Evolutionary conservation across 345 rosid species (phyloP).

Genomic region (Carallia brachiata): DNA sequence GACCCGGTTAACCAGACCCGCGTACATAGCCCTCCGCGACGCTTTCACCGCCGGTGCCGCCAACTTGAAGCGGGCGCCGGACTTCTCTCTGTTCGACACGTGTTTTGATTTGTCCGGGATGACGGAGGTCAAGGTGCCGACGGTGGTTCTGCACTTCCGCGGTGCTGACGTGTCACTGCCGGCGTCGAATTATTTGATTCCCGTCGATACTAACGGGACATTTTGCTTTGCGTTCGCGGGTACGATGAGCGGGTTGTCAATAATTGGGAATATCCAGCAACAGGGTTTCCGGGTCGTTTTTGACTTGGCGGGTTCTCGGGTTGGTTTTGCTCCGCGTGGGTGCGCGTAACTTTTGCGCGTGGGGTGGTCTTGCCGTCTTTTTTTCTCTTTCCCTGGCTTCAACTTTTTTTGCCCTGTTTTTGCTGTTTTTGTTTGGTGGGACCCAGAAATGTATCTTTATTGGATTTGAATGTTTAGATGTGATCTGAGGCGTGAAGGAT

Average conservation of each 20-base stretch:
- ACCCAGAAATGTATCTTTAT: background rate
- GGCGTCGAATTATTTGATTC: conserved; percentile 84
- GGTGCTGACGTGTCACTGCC: conserved; percentile 78
- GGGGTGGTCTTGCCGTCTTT: background rate
- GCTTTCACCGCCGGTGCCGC: conserved; percentile 57
- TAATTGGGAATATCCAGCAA: conserved; percentile 92
- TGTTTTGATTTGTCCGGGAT: conserved; percentile 71
- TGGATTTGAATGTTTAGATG: background rate
- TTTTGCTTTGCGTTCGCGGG: conserved; percentile 98
- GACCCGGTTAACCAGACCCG: conserved; percentile 72
- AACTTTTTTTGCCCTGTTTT: background rate
- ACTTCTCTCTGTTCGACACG: conserved; percentile 69
- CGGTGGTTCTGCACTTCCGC: conserved; percentile 63
- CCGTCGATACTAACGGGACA: conserved; percentile 66
- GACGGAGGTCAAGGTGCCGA: conserved; percentile 71
- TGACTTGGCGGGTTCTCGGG: conserved; percentile 62
- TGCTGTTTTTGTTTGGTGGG: background rate
- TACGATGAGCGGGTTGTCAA: conserved; percentile 76
- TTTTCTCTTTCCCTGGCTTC: background rate
- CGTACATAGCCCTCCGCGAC: conserved; percentile 59
- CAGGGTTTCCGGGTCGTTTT: conserved; percentile 91
- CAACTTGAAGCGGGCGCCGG: conserved; percentile 47
- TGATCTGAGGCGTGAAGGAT: no score
- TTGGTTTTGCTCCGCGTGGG: conserved; percentile 91
- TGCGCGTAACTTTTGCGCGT: conserved; percentile 34